Conservation (phyloP, 768 basidiomycete genomes). For the Boletus vinaceobasis region DNA sequence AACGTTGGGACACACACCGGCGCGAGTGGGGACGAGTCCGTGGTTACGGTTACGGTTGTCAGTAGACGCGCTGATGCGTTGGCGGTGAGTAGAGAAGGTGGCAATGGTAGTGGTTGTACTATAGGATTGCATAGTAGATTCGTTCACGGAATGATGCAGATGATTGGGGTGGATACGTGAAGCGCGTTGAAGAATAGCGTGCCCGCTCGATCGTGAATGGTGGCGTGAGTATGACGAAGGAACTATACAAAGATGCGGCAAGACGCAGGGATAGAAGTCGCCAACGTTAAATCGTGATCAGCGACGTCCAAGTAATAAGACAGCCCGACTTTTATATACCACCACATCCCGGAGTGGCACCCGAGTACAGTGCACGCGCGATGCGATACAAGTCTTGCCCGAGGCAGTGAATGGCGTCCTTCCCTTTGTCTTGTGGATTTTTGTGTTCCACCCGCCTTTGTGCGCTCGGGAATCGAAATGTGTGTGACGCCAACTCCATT, state of each 20-base stretch:
- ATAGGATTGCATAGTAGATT: background rate
- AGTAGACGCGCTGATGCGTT: background rate
- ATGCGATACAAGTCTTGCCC: background rate
- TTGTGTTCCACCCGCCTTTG: conserved; percentile 14
- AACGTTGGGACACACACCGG: background rate
- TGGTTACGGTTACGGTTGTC: background rate
- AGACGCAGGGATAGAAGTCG: background rate
- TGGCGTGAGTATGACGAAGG: background rate
- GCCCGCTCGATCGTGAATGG: background rate
- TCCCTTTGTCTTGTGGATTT: conserved; percentile 13
- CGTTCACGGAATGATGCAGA: background rate
- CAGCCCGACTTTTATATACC: conserved; percentile 11
- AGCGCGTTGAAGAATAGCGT: background rate
- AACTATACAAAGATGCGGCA: background rate
- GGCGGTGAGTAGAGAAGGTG: background rate
- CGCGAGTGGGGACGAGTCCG: background rate
- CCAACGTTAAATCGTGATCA: background rate
- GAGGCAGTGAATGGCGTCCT: background rate
- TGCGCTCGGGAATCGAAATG: background rate
- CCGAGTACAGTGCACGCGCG: background rate
- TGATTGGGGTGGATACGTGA: background rate
- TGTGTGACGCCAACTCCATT: conserved; percentile 2
- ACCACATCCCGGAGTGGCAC: conserved; percentile 5
- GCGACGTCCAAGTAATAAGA: background rate
- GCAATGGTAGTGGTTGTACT: background rate